These are phyloP conservation scores for Colletotrichum sp. DNA, from an alignment of 2,329 filamentous ascomycete genomes.

Conservation along the genomic window DNA sequence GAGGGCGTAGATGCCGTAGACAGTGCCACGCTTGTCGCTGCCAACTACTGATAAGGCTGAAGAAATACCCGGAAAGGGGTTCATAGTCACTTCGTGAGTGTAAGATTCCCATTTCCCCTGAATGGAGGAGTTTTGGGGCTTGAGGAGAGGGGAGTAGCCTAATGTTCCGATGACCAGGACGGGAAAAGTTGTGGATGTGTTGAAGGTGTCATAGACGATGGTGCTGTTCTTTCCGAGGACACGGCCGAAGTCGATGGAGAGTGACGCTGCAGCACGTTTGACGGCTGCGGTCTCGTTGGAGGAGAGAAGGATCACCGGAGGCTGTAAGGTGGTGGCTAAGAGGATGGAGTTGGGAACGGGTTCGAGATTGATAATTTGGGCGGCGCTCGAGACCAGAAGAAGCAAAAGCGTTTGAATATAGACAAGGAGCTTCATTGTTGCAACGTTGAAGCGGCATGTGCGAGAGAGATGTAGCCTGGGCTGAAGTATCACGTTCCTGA, in stretches of 20 bases:
- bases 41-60: constrained; percentile 55
- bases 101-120: constrained; percentile 62
- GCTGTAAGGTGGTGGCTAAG: neutral
- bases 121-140: constrained; percentile 51
- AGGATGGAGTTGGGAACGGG: neutral
- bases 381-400: neutral
- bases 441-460: neutral
- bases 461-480: neutral
- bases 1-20: constrained; percentile 63
- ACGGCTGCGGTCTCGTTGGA: constrained; percentile 37
- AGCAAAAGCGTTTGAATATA: neutral
- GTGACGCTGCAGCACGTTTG: constrained; percentile 50
- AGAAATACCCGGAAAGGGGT: constrained; percentile 33
- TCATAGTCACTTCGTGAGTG: constrained; percentile 48
- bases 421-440: neutral
- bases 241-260: constrained; percentile 54
- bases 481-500: rapidly evolving
- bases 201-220: neutral
- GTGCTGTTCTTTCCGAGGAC: constrained; percentile 43
- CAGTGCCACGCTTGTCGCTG: constrained; percentile 61
- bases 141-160: constrained; percentile 45
- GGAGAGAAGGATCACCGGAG: neutral
- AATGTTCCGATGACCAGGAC: neutral
- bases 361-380: neutral
- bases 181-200: neutral